Evolutionary conservation across 164 flowering plant species (phyloP).

Genomic region (Berberis thunbergii): DNA sequence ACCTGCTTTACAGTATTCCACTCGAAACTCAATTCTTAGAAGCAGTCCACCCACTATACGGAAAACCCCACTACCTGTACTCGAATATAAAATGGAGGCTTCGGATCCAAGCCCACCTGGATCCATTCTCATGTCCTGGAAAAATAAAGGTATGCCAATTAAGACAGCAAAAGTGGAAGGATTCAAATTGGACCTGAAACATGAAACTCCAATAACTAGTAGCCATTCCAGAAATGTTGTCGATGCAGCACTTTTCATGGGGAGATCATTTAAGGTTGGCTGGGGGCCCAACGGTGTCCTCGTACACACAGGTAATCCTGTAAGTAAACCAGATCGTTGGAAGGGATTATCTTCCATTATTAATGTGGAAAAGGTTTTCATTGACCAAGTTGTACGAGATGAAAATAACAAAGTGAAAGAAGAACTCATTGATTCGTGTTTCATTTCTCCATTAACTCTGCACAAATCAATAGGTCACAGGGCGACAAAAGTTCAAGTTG

Average conservation of each 20-base stretch:
- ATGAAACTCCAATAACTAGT: conserved; percentile 56
- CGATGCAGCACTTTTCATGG: conserved; percentile 97
- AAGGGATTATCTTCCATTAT: conserved; percentile 61
- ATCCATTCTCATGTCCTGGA: conserved; percentile 63
- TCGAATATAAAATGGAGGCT: conserved; percentile 52
- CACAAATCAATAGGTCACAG: conserved; percentile 60
- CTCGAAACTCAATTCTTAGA: conserved; percentile 27
- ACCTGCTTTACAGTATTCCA: conserved; percentile 33
- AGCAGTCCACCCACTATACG: conserved; percentile 39
- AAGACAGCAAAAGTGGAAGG: conserved; percentile 50
- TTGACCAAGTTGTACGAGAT: conserved; percentile 71
- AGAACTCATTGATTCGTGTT: conserved; percentile 66
- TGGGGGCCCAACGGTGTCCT: conserved; percentile 98
- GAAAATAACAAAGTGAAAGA: conserved; percentile 58
- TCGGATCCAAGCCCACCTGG: conserved; percentile 40
- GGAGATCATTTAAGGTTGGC: conserved; percentile 92
- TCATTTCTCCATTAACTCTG: conserved; percentile 55
- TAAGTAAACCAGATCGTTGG: conserved; percentile 26
- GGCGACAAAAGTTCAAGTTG: conserved; percentile 41
- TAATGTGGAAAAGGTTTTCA: conserved; percentile 77
- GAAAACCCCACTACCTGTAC: conserved; percentile 68
- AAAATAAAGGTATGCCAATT: conserved; percentile 44
- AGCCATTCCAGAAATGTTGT: conserved; percentile 64
- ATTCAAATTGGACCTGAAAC: conserved; percentile 56
- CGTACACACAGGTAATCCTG: conserved; percentile 61